Evolutionary conservation across 2,329 filamentous ascomycete species (phyloP), one percentile per base, ranked within the genome.

Genomic region (Fusarium musae): DNA sequence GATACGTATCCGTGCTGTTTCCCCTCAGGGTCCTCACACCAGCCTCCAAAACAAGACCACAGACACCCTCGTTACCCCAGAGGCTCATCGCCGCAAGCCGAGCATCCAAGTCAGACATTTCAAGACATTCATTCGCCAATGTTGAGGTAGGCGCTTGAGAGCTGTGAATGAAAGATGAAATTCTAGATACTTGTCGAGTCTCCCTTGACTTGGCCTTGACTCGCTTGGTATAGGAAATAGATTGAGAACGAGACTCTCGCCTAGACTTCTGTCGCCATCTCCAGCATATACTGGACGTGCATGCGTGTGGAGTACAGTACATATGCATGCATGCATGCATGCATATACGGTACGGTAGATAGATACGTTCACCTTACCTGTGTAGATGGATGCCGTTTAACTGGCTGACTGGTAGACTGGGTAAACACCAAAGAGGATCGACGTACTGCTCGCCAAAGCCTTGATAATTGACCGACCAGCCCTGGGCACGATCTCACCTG

Each of bases 181-280:
- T 49, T 39, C 47, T 26, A 44, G 46, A 70, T 59, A 58, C 37
- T 54, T 30, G 26, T 49, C 32, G 23, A 40, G 34, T 49, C 70
- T 73, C 70, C 70, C 70, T 73, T 54, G 61, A 34, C 30, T 59
- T 62, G 56, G 26, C 70, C 60, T 73, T 57, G 66, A 19, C 30
- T 59, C 49, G 46, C 30, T 59, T 59, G 50, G 49, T 57, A 32
- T 56, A 37, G 42, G 40, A 63, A 63, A 26, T 54, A 17, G 34
- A 21, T 28, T 30, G 37, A 32, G 43, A 50, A 62, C 39, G 62
- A 71, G 42, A 46, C 44, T 70, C 36, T 49, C 40, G 13, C n/a
- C 40, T 32, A 30, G 32, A 69, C 43, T 39, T 57, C 42, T 64
- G 59, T 64, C 43, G 44, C 65, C 44, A 64, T 58, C 44, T 49